These are phyloP conservation scores for Aspergillus sp. DNA, from an alignment of 2,329 filamentous ascomycete genomes.

Conservation along the genomic window DNA sequence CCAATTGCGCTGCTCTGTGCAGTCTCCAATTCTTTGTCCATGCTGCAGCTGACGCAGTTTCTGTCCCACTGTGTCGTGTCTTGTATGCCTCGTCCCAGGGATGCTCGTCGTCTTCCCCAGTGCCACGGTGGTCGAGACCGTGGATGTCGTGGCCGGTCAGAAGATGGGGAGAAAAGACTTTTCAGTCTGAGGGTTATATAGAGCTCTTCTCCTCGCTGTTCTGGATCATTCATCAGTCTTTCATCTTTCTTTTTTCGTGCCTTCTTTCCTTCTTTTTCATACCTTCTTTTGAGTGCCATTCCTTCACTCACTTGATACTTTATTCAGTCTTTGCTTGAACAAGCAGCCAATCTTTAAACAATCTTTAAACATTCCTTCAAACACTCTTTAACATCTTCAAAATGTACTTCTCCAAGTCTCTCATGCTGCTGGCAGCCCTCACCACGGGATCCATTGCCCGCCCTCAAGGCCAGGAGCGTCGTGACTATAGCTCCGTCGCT, in stretches of 20 bases:
- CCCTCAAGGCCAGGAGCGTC: conserved; percentile 12
- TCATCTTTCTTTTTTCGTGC: neutral
- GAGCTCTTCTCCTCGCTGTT: no score
- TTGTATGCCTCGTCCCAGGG: no score
- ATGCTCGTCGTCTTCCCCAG: no score
- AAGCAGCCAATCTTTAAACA: neutral
- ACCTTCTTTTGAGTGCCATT: neutral
- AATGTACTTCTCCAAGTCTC: conserved; percentile 26
- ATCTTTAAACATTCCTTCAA: neutral
- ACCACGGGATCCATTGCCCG: conserved; percentile 18
- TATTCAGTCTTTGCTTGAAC: neutral
- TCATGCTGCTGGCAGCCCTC: conserved; percentile 28
- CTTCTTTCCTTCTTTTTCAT: neutral
- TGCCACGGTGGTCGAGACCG: no score
- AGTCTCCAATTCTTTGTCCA: no score
- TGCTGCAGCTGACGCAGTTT: no score
- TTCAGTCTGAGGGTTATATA: no score
- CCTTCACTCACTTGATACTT: neutral
- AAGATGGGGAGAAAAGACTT: no score
- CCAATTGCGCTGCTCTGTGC: no score
- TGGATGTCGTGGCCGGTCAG: no score
- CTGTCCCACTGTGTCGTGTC: no score
- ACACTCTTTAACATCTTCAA: neutral
- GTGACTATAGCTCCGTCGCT: conserved; percentile 7
- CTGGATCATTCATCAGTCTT: neutral